Percentiles rank a stretch among this genome's conserved stretches.
Evolutionary conservation across 2,329 filamentous ascomycete genomes (phyloP).

Genomic region (Botrytis byssoidea): DNA sequence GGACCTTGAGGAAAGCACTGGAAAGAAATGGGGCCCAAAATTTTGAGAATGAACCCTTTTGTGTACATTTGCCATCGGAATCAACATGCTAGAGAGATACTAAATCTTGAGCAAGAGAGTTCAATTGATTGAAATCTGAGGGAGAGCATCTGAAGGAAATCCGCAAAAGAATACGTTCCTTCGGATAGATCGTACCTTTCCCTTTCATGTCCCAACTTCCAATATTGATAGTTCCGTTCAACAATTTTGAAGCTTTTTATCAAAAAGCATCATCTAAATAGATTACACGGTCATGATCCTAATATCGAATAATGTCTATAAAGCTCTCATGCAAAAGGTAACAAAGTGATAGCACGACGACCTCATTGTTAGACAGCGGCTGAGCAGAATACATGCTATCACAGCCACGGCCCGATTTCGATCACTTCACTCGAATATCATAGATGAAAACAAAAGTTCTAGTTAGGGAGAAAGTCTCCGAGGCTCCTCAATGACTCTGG

Average conservation of each 20-base stretch:
- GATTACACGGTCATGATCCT: too few species aligned
- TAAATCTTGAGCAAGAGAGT: not conserved
- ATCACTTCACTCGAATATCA: too few species aligned
- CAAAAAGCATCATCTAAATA: not conserved
- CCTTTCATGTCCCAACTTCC: not conserved
- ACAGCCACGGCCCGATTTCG: too few species aligned
- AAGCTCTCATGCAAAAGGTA: too few species aligned
- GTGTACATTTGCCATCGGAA: not conserved
- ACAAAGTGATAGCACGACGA: too few species aligned
- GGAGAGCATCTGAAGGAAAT: not conserved
- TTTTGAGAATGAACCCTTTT: rapidly evolving
- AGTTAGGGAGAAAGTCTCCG: too few species aligned
- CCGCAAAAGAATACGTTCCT: too few species aligned
- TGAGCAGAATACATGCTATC: not conserved
- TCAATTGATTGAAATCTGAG: not conserved
- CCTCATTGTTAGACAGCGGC: not conserved
- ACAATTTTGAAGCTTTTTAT: not conserved
- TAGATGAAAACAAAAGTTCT: too few species aligned
- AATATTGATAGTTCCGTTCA: not conserved
- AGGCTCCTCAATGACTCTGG: too few species aligned
- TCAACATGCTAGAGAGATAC: rapidly evolving
- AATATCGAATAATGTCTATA: too few species aligned
- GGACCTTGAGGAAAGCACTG: not conserved
- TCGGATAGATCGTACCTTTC: not conserved
- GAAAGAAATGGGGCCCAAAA: rapidly evolving